Base-by-base conservation (phyloP, 2,329 filamentous ascomycete genomes). In the Teratosphaeria nubilosa region DNA sequence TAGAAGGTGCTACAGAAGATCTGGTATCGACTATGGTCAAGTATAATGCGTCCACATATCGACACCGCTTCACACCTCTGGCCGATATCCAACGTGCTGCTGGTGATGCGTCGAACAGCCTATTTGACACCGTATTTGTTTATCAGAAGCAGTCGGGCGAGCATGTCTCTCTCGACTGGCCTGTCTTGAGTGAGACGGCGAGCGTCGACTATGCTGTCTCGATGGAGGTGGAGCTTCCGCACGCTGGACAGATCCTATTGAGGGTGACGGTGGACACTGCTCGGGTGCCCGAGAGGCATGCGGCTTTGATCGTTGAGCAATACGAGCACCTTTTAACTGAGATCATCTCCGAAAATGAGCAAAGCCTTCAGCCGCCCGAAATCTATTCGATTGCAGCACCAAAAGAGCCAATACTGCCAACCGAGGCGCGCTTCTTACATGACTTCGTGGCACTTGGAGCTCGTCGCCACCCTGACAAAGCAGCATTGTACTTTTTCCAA, bases 121-220 rank as follows among this genome's bases (percentile, higher is more conserved):
- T 94, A 0, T 96, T 96, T 64, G 91, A 96, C 67, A 92, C 90
- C 0, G 77, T 96, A 1, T 83, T 96, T 59, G 87, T 90, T 0
- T 92, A 91, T 67, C 91, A 96, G 67, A 89, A 88, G 63, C 67
- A 77, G 59, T 63, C 55, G 20, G 63, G 56, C 57, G 16, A 20
- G 37, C 54, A 53, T 60, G 64, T 58, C 1, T 56, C 64, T 16
- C 51, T 68, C 3, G 74, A 78, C 0, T 95, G 88, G 86, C 75
- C 76, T 6, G 62, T 88, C 0, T 62, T 82, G 1, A 76, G 83
- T 16, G 90, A 95, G 59, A 76, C 82, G 55, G 86, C 87, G 5
- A 82, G 79, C 1, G 83, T 88, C 1, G 88, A 95, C 65, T 96
- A 92, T 70, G 78, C 86, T 0, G 74, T 95, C 0, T 96, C 92